Conservation (phyloP, 495 filamentous ascomycete species). For the Bacidia rubella region DNA sequence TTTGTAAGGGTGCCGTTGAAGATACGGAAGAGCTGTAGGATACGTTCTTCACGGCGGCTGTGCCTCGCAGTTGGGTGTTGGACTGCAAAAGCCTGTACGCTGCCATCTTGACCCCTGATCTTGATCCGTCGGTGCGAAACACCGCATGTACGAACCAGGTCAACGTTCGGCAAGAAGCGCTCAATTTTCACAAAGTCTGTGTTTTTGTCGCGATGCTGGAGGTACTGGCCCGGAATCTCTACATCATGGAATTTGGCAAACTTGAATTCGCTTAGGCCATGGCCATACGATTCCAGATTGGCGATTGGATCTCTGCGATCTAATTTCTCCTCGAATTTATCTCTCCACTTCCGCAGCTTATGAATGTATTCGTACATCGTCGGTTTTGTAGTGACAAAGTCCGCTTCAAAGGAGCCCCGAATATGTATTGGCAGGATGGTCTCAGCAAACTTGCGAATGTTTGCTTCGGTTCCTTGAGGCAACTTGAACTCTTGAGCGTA, state of each 20-base stretch:
- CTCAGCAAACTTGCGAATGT: constrained; percentile 93
- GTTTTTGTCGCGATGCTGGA: constrained; percentile 95
- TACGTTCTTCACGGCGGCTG: constrained; percentile 85
- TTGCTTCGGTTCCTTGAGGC: constrained; percentile 77
- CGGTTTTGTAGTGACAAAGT: constrained; percentile 86
- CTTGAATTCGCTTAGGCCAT: constrained; percentile 86
- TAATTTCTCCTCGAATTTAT: constrained; percentile 95
- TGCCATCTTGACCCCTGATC: constrained; percentile 96
- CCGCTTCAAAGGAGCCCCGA: constrained; percentile 82
- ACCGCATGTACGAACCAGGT: constrained; percentile 75
- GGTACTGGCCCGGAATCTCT: constrained; percentile 92
- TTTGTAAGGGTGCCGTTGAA: constrained; percentile 83
- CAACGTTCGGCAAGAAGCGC: constrained; percentile 85
- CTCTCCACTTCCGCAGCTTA: constrained; percentile 88
- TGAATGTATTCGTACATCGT: constrained; percentile 97
- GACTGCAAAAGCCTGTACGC: constrained; percentile 84
- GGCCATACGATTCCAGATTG: constrained; percentile 66
- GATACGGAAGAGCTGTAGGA: constrained; percentile 92
- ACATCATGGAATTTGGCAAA: constrained; percentile 98
- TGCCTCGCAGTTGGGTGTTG: constrained; percentile 88
- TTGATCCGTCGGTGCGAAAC: constrained; percentile 83
- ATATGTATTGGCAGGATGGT: constrained; percentile 90
- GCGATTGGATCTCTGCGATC: constrained; percentile 65
- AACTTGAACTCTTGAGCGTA: constrained; percentile 88
- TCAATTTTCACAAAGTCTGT: constrained; percentile 96